Base-by-base conservation (phyloP, 192 early-diverging fungal species). In the Podila horticola region DNA sequence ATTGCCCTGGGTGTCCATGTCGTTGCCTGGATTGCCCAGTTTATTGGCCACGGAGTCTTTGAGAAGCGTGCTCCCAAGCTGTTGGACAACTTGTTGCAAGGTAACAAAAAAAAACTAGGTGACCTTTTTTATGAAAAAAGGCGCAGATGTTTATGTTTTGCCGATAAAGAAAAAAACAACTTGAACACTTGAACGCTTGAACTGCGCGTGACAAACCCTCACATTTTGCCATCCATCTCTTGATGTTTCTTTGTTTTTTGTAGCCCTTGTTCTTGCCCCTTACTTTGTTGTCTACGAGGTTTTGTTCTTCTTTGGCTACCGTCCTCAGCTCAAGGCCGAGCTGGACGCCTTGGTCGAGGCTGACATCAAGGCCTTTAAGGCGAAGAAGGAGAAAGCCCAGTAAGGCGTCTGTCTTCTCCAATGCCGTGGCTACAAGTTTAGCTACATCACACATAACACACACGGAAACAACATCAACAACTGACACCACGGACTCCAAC, bases 261-360 rank as follows among this genome's bases (percentile, higher is more conserved):
- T 69, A 93, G 96, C 97, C 4, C 55, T 97, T 30, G 92, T 97
- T 49, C 93, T 97, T 69, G 97, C 97, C 2, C 96, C 95, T 31
- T 95, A 96, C 81, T 99, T 99, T 86, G 95, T 98, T 8, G 96
- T 94, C 69, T 86, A 94, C 34, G 96, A 99, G 83, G 61, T 90
- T 11, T 82, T 99, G 58, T 97, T 99, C 76, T 79, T 72, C 67
- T 49, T 93, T 6, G 95, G 97, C 31, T 96, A 95, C 84, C 92
- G 93, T 51, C 92, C 94, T 20, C 69, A 83, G 5, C 81, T 97
- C 30, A 84, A 90, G 64, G 74, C 88, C 67, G 86, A 91, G 55
- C 75, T 97, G 30, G 84, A 91, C 50, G 79, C 58, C 15, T 83
- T 86, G 58, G 89, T 94, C 24, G 74, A 84, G 28, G 75, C 79